Percentiles rank a stretch among this genome's conserved stretches.
Evolutionary conservation across 2,329 filamentous ascomycete species (phyloP).

Genomic region (Karstenula rhodostoma): DNA sequence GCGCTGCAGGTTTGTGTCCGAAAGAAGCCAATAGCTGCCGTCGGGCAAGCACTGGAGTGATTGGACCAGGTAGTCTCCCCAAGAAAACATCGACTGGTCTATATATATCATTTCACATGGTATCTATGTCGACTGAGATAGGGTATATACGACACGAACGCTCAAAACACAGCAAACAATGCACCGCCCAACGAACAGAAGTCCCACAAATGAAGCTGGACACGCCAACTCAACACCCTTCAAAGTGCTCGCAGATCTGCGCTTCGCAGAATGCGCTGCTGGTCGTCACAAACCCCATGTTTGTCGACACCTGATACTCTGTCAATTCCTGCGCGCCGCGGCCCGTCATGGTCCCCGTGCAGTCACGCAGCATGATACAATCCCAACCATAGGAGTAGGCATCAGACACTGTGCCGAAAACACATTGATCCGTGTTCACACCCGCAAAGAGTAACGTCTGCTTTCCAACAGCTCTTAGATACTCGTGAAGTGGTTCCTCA

Average conservation of each 20-base stretch:
- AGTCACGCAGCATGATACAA: constrained; percentile 52
- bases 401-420: constrained; percentile 53
- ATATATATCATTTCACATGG: not conserved
- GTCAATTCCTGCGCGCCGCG: constrained; percentile 50
- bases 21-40: no score
- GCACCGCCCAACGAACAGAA: not conserved
- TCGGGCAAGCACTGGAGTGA: not conserved
- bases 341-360: constrained; percentile 53
- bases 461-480: constrained; percentile 50
- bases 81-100: not conserved
- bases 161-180: not conserved
- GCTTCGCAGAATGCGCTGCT: constrained; percentile 44
- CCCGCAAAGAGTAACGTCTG: constrained; percentile 54
- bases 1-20: no score
- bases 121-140: not conserved
- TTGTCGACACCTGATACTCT: constrained; percentile 53
- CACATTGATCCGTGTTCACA: constrained; percentile 55
- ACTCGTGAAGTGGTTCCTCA: constrained; percentile 51
- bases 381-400: constrained; percentile 54
- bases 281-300: constrained; percentile 54
- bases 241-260: constrained; percentile 11
- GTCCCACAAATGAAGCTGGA: not conserved
- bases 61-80: not conserved
- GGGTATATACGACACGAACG: not conserved
- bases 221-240: not conserved